Base-by-base conservation (phyloP, 768 basidiomycete genomes). In the Lyophyllum semitale region DNA sequence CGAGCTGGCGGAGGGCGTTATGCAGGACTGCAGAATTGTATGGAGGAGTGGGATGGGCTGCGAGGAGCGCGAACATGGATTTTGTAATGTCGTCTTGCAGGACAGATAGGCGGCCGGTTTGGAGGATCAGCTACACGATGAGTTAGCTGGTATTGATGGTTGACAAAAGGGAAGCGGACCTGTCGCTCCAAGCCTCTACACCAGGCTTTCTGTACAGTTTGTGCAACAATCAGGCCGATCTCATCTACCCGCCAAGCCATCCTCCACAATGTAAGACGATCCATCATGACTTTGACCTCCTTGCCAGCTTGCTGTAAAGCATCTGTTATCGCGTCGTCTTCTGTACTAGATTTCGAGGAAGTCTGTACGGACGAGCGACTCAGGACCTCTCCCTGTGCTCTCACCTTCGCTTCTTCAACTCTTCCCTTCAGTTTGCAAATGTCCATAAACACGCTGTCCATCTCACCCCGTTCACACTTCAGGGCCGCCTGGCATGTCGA, bases 1-100 rank as follows among this genome's bases (percentile, higher is more conserved):
- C 60, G 11, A 85, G 63, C 63, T 89, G 89, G 8, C 77, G 73
- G 29, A 91, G 72, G 7, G 69, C 65, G 63, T 91, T 90, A 38
- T 71, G 70, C 5, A 91, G 78, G 37, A 91, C 67, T 8, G 81
- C 74, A 0, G 87, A 87, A 51, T 77, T 71, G 63, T 76, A 72
- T 6, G 74, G 68, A 8, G 78, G 63, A 1, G 70, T 59, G 4
- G 69, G 69, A 46, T 78, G 73, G n/a, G 67, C 68, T 13, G 69
- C 62, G 18, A 81, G 63, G 17, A 85, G 71, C 3, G 55, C 42
- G 29, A 76, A 74, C 12, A 78, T 77, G 13, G 76, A 72, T 41
- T 63, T 59, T 2, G 78, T 72, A 20, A 84, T 64, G 2, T 72
- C 62, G 13, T 71, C 59, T 66, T 87, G 87, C 12, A 79, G 63